Evolutionary conservation across 1,139 yeast genomes (phyloP).

Genomic region (Taphrina confusa): DNA sequence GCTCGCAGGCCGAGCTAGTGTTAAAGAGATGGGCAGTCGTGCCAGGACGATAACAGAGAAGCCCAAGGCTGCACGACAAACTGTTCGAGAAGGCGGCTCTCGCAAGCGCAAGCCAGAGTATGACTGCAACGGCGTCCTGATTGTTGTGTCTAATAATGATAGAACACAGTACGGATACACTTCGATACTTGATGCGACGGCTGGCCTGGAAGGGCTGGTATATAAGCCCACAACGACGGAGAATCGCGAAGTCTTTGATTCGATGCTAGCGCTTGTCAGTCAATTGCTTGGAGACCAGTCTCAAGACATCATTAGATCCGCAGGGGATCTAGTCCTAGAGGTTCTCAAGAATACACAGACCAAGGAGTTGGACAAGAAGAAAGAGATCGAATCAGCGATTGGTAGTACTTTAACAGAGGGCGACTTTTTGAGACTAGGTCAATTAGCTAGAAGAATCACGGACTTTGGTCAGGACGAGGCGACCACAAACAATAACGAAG

Average conservation of each 20-base stretch:
- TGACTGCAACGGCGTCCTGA: neutral
- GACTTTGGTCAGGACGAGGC: slow-evolving; percentile 54
- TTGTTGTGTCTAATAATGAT: neutral
- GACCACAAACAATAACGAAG: slow-evolving; percentile 38
- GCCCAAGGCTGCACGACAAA: slow-evolving; percentile 32
- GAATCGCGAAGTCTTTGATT: slow-evolving; percentile 52
- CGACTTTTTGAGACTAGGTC: slow-evolving; percentile 57
- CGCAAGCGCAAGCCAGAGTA: slow-evolving; percentile 38
- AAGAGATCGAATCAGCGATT: slow-evolving; percentile 54
- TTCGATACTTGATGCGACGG: slow-evolving; percentile 46
- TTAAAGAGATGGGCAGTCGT: slow-evolving; percentile 69
- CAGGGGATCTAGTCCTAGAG: slow-evolving; percentile 67
- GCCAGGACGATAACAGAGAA: slow-evolving; percentile 43
- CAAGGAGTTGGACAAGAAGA: slow-evolving; percentile 51
- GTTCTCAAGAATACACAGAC: slow-evolving; percentile 55
- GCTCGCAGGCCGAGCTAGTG: slow-evolving; percentile 63
- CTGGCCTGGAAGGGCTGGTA: slow-evolving; percentile 49
- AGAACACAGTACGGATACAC: slow-evolving; percentile 22
- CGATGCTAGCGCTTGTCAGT: slow-evolving; percentile 56
- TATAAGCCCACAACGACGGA: slow-evolving; percentile 58
- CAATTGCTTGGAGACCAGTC: slow-evolving; percentile 59
- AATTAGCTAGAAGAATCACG: slow-evolving; percentile 57
- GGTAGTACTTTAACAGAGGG: slow-evolving; percentile 52
- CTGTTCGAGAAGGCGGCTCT: slow-evolving; percentile 23
- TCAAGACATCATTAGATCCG: slow-evolving; percentile 56